A percentile compares a stretch with the other conserved stretches of the same genome.
Evolutionary conservation across 768 basidiomycete species (phyloP).

Genomic region (Mycena olivaceomarginata): DNA sequence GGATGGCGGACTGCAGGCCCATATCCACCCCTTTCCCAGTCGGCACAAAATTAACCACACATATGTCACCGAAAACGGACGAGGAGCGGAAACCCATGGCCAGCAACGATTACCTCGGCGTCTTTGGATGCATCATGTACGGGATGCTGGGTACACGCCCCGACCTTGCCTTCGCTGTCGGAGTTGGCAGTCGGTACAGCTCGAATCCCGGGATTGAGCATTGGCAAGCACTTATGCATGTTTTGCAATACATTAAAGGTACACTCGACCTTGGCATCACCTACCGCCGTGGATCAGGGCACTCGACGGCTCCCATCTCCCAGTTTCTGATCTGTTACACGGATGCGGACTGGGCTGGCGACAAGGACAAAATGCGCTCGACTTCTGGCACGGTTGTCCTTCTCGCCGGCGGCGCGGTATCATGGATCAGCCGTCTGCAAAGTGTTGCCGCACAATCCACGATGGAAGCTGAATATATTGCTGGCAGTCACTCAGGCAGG

Average conservation of each 20-base stretch:
- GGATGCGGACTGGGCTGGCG: conserved; percentile 19
- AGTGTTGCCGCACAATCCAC: conserved; percentile 6
- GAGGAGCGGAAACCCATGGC: conserved; percentile 12
- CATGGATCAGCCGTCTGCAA: conserved; percentile 10
- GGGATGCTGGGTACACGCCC: not conserved
- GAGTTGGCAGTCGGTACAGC: not conserved
- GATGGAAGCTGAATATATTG: conserved; percentile 20
- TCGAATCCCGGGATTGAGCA: conserved; percentile 5
- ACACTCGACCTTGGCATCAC: not conserved
- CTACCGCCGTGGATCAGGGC: not conserved
- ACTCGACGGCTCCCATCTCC: not conserved
- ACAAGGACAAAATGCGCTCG: too few species aligned
- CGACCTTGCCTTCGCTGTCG: conserved; percentile 1
- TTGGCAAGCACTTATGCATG: not conserved
- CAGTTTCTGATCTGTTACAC: not conserved
- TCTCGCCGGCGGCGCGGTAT: not conserved
- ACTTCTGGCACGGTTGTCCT: conserved; percentile 11
- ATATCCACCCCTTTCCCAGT: conserved; percentile 16
- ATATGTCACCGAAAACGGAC: not conserved
- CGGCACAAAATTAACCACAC: not conserved
- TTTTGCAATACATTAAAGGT: not conserved
- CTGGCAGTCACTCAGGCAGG: not conserved
- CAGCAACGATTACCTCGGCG: conserved; percentile 1
- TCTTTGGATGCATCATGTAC: not conserved
- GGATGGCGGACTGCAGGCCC: conserved; percentile 11